phyloP scores from a whole-genome alignment of 2,329 filamentous ascomycete genomes.

The Mollisia scopiformis region DNA sequence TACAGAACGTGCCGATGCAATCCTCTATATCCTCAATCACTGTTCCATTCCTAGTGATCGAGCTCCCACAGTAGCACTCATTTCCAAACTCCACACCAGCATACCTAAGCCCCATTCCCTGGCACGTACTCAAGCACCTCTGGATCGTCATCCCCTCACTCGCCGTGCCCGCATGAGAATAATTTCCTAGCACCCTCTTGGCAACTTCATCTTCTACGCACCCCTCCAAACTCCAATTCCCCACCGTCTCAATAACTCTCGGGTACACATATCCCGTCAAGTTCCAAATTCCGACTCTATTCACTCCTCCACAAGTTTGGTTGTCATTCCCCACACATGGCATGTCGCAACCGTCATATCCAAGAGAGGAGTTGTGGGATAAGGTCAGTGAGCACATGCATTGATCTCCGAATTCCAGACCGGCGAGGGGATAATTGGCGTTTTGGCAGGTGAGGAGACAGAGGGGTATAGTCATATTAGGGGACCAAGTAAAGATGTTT shows the following conservation, averaged over 20 bases:
- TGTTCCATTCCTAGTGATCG: neutral
- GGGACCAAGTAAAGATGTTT: neutral
- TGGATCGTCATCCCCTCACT: neutral
- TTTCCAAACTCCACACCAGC: neutral
- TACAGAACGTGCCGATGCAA: neutral
- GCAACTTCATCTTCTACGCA: neutral
- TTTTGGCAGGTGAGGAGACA: neutral
- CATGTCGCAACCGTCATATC: neutral
- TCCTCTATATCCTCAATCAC: neutral
- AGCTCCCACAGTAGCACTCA: neutral
- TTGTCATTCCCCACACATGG: neutral
- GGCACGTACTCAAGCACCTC: neutral
- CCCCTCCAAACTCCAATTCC: neutral
- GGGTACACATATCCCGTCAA: too few relatives aligned
- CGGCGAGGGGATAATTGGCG: neutral
- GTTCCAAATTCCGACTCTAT: too few relatives aligned
- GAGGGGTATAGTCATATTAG: neutral
- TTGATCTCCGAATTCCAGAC: neutral
- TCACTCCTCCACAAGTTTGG: neutral
- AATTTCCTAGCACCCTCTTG: neutral
- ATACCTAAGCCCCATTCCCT: neutral
- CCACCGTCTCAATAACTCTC: too few relatives aligned
- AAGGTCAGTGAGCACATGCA: neutral
- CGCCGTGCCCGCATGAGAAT: neutral
- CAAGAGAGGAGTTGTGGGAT: neutral